Percentiles rank a stretch among this genome's conserved stretches.
Evolutionary conservation across 2,329 filamentous ascomycete species (phyloP).

Genomic region (Plenodomus tracheiphilus): DNA sequence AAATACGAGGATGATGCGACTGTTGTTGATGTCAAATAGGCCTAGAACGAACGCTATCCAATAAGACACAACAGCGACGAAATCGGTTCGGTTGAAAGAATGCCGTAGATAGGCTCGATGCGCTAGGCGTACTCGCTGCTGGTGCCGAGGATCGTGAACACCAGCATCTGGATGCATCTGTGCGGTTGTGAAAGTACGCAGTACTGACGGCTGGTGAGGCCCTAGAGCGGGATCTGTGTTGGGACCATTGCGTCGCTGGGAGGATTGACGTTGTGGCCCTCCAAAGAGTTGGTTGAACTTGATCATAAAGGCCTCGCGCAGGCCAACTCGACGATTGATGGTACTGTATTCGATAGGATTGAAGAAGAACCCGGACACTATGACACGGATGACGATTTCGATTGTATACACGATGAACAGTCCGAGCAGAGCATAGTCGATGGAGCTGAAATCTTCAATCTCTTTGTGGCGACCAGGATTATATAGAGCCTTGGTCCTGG

Average conservation of each 20-base stretch:
- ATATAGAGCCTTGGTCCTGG: slow-evolving; percentile 70
- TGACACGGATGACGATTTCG: slow-evolving; percentile 78
- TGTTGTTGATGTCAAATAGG: slow-evolving; percentile 68
- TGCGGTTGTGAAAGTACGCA: slow-evolving; percentile 75
- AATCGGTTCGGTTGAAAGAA: slow-evolving; percentile 94
- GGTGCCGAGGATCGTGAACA: slow-evolving; percentile 69
- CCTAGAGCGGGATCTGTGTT: slow-evolving; percentile 34
- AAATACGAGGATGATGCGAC: slow-evolving; percentile 81
- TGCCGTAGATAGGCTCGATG: slow-evolving; percentile 91
- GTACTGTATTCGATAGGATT: slow-evolving; percentile 93
- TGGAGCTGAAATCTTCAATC: slow-evolving; percentile 66
- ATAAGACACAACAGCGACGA: slow-evolving; percentile 90
- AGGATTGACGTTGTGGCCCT: slow-evolving; percentile 74
- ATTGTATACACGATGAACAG: slow-evolving; percentile 90
- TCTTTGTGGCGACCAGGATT: slow-evolving; percentile 55
- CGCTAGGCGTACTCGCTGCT: slow-evolving; percentile 82
- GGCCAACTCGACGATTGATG: slow-evolving; percentile 74
- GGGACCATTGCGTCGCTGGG: slow-evolving; percentile 57
- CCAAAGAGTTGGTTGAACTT: slow-evolving; percentile 76
- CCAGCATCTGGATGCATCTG: slow-evolving; percentile 59
- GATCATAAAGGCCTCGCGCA: slow-evolving; percentile 72
- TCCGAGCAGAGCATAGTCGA: slow-evolving; percentile 79
- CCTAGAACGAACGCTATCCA: slow-evolving; percentile 86
- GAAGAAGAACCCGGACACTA: slow-evolving; percentile 90
- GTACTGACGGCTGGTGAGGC: slow-evolving; percentile 64